These are phyloP conservation scores for Cyberlindnera mississippiensis DNA, from an alignment of 805 yeast species.

Conservation along the genomic window DNA sequence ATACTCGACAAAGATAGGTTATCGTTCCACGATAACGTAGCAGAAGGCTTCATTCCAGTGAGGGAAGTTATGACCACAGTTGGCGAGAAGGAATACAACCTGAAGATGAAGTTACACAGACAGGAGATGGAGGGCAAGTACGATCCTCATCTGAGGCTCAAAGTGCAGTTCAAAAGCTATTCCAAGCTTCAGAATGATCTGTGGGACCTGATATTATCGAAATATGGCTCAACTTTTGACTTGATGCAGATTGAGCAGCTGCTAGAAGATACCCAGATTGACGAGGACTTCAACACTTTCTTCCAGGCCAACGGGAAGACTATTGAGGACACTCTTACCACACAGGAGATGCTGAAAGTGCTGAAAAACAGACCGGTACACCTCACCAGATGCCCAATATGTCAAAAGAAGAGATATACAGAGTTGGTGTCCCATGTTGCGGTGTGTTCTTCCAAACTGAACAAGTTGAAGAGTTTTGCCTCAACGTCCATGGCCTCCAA, in stretches of 20 bases:
- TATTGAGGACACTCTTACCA: conserved; percentile 40
- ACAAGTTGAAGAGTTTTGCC: conserved; percentile 70
- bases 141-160: conserved; percentile 52
- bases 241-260: conserved; percentile 54
- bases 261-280: conserved; percentile 17
- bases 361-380: conserved; percentile 36
- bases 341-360: conserved; percentile 51
- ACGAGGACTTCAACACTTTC: conserved; percentile 21
- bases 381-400: conserved; percentile 70
- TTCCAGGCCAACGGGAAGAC: conserved; percentile 17
- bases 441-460: conserved; percentile 74
- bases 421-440: conserved; percentile 87
- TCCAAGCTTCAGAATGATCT: conserved; percentile 57
- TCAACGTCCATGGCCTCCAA: conserved; percentile 79
- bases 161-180: conserved; percentile 67
- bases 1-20: conserved; percentile 83
- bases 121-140: conserved; percentile 25
- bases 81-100: conserved; percentile 24
- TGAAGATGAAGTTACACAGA: conserved; percentile 34
- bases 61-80: conserved; percentile 35
- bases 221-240: conserved; percentile 41
- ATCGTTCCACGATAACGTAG: conserved; percentile 81
- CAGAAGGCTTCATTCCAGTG: conserved; percentile 56
- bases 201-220: conserved; percentile 61
- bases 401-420: conserved; percentile 66